These are phyloP conservation scores for Protea cynaroides DNA, from an alignment of 164 flowering plant genomes.

Conservation along the genomic window DNA sequence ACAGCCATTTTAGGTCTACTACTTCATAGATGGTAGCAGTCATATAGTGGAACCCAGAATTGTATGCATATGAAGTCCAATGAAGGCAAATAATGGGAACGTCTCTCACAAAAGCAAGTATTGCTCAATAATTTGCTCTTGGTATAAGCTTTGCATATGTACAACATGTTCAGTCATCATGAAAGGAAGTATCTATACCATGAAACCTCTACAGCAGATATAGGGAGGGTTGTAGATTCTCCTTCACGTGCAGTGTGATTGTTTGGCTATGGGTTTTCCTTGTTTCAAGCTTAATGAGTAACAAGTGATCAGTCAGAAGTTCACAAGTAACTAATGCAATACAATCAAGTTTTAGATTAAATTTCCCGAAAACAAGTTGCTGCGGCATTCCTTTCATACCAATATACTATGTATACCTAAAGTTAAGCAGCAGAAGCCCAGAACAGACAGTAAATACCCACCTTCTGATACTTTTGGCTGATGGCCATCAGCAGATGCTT, in stretches of 20 bases:
- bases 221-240: too few relatives aligned
- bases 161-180: too few relatives aligned
- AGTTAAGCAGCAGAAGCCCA: constrained; percentile 1
- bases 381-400: neutral
- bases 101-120: neutral
- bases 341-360: neutral
- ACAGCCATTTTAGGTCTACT: neutral
- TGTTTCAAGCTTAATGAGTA: neutral
- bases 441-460: constrained; percentile 16
- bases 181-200: too few relatives aligned
- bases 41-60: neutral
- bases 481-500: constrained; percentile 73
- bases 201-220: too few relatives aligned
- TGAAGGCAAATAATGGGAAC: neutral
- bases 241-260: too few relatives aligned
- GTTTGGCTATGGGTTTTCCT: too few relatives aligned
- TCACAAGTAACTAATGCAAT: neutral
- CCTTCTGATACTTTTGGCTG: constrained; percentile 94
- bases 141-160: too few relatives aligned
- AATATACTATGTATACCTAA: neutral
- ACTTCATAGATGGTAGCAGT: neutral
- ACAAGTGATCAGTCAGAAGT: neutral
- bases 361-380: neutral
- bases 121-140: neutral
- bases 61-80: neutral